These are phyloP conservation scores for Metarhizium robertsii DNA, from an alignment of 2,329 filamentous ascomycete genomes.

Conservation along the genomic window DNA sequence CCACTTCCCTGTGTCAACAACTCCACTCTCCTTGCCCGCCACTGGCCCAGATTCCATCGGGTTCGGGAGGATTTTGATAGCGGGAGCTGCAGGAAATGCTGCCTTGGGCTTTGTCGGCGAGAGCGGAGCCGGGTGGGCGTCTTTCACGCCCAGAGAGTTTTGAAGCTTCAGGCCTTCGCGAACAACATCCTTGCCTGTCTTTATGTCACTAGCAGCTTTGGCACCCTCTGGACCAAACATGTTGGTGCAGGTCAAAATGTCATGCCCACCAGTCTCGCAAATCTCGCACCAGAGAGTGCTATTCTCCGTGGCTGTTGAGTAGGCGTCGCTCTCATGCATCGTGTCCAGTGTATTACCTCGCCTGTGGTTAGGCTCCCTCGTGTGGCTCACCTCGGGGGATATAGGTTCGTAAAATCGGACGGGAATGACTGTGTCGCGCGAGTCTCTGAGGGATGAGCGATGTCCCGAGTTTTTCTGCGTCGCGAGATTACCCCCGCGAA, in stretches of 20 bases:
- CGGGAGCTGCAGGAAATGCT: slow-evolving; percentile 23
- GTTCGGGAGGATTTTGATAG: slow-evolving; percentile 46
- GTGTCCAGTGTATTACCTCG: slow-evolving; percentile 48
- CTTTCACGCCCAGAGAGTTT: slow-evolving; percentile 27
- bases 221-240: slow-evolving; percentile 56
- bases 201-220: slow-evolving; percentile 21
- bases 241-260: slow-evolving; percentile 88
- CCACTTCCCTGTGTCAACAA: slow-evolving; percentile 83
- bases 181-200: slow-evolving; percentile 23
- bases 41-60: slow-evolving; percentile 58
- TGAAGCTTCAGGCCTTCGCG: slow-evolving; percentile 30
- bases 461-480: slow-evolving; percentile 26
- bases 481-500: slow-evolving; percentile 36
- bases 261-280: slow-evolving; percentile 83
- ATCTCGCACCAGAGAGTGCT: slow-evolving; percentile 87
- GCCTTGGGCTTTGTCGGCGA: slow-evolving; percentile 41
- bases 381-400: slow-evolving; percentile 37
- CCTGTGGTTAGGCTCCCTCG: slow-evolving; percentile 24
- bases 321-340: slow-evolving; percentile 61
- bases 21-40: slow-evolving; percentile 68
- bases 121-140: slow-evolving; percentile 45
- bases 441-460: slow-evolving; percentile 54
- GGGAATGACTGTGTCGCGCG: slow-evolving; percentile 54
- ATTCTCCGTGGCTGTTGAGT: slow-evolving; percentile 62
- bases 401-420: slow-evolving; percentile 39